These are phyloP conservation scores for Neurospora sp. DNA, from an alignment of 495 filamentous ascomycete genomes.

Conservation along the genomic window DNA sequence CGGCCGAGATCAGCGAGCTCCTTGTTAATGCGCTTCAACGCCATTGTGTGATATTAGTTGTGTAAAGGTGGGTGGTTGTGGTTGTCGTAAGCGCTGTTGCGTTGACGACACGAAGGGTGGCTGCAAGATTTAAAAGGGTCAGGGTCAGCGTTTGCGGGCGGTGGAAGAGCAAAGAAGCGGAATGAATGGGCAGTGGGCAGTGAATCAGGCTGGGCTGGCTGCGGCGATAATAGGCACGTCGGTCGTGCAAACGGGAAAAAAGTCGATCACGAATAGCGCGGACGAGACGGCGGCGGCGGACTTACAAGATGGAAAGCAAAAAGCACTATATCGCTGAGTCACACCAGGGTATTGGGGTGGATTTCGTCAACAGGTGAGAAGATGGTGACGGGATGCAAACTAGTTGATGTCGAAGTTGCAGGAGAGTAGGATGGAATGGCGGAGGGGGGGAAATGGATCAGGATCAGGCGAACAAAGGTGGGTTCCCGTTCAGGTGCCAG, in stretches of 20 bases:
- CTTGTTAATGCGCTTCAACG: conserved; percentile 99
- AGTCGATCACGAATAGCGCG: not conserved
- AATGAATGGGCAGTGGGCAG: conserved; percentile 10
- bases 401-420: not conserved
- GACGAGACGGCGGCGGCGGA: not conserved
- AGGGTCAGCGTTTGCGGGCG: conserved; percentile 17
- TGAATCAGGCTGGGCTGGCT: not conserved
- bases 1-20: conserved; percentile 98
- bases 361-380: not conserved
- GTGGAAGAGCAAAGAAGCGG: conserved; percentile 20
- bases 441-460: not conserved
- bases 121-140: conserved; percentile 17
- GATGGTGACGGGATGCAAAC: not conserved
- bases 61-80: conserved; percentile 18
- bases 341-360: not conserved
- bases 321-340: not conserved
- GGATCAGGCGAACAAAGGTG: not conserved
- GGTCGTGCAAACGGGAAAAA: not conserved
- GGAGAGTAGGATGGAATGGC: not conserved
- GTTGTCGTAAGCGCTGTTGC: conserved; percentile 1
- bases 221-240: not conserved
- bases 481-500: not conserved
- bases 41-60: conserved; percentile 54
- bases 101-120: conserved; percentile 5
- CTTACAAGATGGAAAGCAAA: not conserved